phyloP scores from a whole-genome alignment of 1,284 basidiomycete species.

The Leccinum pachyderme region DNA sequence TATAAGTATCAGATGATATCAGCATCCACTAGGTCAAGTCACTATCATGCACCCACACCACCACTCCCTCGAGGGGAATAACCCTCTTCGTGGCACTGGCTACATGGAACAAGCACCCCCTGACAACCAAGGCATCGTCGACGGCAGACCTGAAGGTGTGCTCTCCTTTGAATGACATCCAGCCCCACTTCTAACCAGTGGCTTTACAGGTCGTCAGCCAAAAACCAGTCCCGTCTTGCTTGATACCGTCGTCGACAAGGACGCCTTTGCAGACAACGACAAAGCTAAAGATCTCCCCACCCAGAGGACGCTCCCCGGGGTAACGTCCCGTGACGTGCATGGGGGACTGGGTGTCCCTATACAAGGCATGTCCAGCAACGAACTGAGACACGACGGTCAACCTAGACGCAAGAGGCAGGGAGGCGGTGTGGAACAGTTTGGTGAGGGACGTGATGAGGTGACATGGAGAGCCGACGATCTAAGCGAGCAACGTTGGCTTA shows the following conservation, averaged over 20 bases:
- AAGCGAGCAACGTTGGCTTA: constrained; percentile 7
- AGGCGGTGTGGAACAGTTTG: constrained; percentile 19
- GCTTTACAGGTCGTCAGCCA: constrained; percentile 18
- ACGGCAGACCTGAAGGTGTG: constrained; percentile 24
- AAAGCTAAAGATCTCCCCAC: neutral
- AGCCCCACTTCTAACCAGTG: neutral
- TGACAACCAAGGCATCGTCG: constrained; percentile 28
- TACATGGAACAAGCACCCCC: constrained; percentile 19
- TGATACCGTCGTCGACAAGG: constrained; percentile 24
- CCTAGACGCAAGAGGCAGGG: constrained; percentile 23
- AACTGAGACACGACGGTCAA: constrained; percentile 28
- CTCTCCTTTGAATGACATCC: neutral
- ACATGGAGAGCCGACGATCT: constrained; percentile 1
- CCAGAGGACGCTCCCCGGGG: constrained; percentile 17
- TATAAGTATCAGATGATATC: neutral
- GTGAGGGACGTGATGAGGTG: neutral
- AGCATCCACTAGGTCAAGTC: neutral
- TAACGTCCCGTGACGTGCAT: constrained; percentile 30
- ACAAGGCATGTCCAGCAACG: constrained; percentile 31
- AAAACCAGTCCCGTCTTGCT: constrained; percentile 6
- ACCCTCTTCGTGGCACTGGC: constrained; percentile 13
- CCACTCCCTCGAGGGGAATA: constrained; percentile 21
- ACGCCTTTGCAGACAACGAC: constrained; percentile 18
- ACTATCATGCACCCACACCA: constrained; percentile 1
- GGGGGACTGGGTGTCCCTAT: neutral